Base-by-base conservation (phyloP, 208 protist genomes). In the Zelonia costaricensis region DNA sequence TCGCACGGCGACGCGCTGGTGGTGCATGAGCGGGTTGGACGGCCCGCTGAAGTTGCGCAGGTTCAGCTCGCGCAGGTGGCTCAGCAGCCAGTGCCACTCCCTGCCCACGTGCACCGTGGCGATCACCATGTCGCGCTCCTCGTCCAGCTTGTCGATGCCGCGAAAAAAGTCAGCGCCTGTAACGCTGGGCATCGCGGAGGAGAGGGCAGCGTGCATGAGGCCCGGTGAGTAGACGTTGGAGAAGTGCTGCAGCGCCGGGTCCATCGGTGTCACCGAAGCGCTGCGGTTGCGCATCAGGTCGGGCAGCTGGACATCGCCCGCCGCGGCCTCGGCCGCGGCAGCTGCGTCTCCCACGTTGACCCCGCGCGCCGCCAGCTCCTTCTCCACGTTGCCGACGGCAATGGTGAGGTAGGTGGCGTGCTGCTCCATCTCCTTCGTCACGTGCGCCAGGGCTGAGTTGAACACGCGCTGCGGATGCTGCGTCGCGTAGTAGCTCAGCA, bases 401-500 rank as follows among this genome's bases (percentile, higher is more conserved):
- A 27, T 44, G 27, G 25, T 65, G 12, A 72, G 40, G 28, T 72
- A 64, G 4, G 47, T 16, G 0, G 62, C 43, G 70, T 82, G 76
- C 12, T 60, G 65, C 40, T 67, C 52, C 18, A 75, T 44, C 55
- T 78, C 76, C 22, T 53, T 38, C 9, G 69, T 68, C 18, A 62
- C 44, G 52, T 73, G 65, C 35, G 66, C 22, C 49, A 85, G 3
- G 10, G 71, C 65, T 3, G 48, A 38, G 44, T 76, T 84, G 35
- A 78, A 59, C 16, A 49, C 16, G 4, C 51, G 51, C 49, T 80
- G 69, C 0, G 79, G 79, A 13, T 76, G 46, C 43, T 75, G 60
- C 39, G 82, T 54, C 9, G 61, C 36, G 35, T 79, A 85, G 43
- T 78, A 84, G 43, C 77, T 38, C 52, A 88, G 53, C 35, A 86